Conservation (phyloP, 2,329 filamentous ascomycete species). For the Trichoderma atroviride region DNA sequence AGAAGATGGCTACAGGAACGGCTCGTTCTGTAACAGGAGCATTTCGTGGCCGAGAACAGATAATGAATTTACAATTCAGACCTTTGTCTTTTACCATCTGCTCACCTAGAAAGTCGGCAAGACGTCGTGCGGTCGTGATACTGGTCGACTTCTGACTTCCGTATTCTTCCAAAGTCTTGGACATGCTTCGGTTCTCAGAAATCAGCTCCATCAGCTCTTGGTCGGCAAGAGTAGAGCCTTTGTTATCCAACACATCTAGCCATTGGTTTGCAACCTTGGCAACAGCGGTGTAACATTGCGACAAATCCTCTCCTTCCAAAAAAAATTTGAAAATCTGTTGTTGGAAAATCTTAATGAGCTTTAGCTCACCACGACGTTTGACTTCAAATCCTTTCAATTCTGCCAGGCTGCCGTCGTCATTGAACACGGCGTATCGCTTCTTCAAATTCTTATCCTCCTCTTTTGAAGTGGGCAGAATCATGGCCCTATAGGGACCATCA, state of each 20-base stretch:
- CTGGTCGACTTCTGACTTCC: slow-evolving; percentile 94
- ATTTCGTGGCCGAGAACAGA: slow-evolving; percentile 81
- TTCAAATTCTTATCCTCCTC: slow-evolving; percentile 99
- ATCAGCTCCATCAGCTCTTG: slow-evolving; percentile 99
- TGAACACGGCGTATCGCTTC: slow-evolving; percentile 98
- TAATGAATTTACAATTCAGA: slow-evolving; percentile 99
- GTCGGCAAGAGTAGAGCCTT: slow-evolving; percentile 86
- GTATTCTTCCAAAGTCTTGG: slow-evolving; percentile 95
- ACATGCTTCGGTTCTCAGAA: slow-evolving; percentile 98
- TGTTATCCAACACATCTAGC: slow-evolving; percentile 91
- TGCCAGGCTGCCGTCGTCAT: slow-evolving; percentile 91
- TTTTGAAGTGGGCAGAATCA: slow-evolving; percentile 96
- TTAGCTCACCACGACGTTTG: slow-evolving; percentile 94
- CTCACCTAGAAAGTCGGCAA: slow-evolving; percentile 95
- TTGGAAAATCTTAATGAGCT: slow-evolving; percentile 99
- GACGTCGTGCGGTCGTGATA: slow-evolving; percentile 94
- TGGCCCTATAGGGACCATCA: slow-evolving; percentile 94
- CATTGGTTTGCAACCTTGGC: slow-evolving; percentile 94
- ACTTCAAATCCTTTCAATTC: slow-evolving; percentile 98
- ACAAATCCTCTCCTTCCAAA: slow-evolving; percentile 82
- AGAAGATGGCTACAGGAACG: slow-evolving; percentile 95
- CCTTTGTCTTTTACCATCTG: slow-evolving; percentile 99
- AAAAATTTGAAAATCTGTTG: slow-evolving; percentile 99
- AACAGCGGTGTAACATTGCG: slow-evolving; percentile 87
- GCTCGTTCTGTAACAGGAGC: slow-evolving; percentile 94